Evolutionary conservation across 2,329 filamentous ascomycete genomes (phyloP).

Genomic region (Diatrype stigma): DNA sequence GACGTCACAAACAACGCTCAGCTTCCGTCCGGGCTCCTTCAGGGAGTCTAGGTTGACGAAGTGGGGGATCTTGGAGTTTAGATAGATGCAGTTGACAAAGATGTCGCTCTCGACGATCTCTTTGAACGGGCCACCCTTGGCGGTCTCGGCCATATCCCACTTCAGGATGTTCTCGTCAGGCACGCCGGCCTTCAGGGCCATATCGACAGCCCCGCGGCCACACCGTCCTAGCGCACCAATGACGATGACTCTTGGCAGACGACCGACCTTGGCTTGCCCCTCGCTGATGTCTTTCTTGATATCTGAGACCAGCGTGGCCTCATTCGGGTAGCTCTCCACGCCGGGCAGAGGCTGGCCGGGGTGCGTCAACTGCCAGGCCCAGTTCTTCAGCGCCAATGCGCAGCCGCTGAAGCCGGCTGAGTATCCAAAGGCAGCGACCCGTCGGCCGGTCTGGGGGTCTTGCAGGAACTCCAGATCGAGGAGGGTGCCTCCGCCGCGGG

Average conservation of each 20-base stretch:
- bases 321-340: conserved; percentile 3
- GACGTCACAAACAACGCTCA: conserved; percentile 79
- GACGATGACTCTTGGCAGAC: conserved; percentile 4
- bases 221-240: conserved; percentile 8
- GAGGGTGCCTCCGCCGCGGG: conserved; percentile 1
- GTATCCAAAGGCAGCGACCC: conserved; percentile 7
- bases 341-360: conserved; percentile 2
- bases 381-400: conserved; percentile 4
- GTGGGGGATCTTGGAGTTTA: conserved; percentile 71
- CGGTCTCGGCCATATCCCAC: conserved; percentile 7
- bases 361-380: conserved; percentile 6
- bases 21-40: conserved; percentile 61
- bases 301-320: neutral
- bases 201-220: conserved; percentile 3
- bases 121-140: conserved; percentile 4
- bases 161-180: conserved; percentile 2
- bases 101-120: conserved; percentile 59
- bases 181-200: neutral
- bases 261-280: conserved; percentile 2
- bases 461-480: conserved; percentile 6
- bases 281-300: neutral
- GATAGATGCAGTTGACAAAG: conserved; percentile 88
- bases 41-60: conserved; percentile 74
- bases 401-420: conserved; percentile 4
- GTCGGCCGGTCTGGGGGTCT: neutral